Evolutionary conservation across 1,284 basidiomycete species (phyloP).

Genomic region (Tremellales sp.): DNA sequence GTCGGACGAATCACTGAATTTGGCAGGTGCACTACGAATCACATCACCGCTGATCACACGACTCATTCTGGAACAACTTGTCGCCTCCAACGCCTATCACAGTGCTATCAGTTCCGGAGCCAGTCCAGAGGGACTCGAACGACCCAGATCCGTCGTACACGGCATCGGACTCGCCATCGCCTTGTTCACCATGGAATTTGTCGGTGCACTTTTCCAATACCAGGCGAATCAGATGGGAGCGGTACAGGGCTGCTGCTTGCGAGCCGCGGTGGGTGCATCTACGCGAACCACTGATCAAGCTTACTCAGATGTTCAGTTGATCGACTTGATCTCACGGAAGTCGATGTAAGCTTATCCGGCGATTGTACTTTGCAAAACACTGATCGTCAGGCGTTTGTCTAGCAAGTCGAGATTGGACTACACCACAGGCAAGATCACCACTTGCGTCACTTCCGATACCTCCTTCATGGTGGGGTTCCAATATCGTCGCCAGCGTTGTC

Average conservation of each 20-base stretch:
- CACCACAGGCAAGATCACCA: conserved; percentile 53
- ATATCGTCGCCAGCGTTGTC: background rate
- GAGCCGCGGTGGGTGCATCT: conserved; percentile 1
- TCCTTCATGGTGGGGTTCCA: conserved; percentile 54
- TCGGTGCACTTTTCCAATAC: conserved; percentile 10
- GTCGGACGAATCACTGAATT: background rate
- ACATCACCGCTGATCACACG: conserved; percentile 63
- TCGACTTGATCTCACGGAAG: conserved; percentile 17
- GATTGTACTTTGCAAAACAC: conserved; percentile 4
- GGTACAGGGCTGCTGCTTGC: conserved; percentile 1
- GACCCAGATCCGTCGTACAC: conserved; percentile 33
- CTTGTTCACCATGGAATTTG: conserved; percentile 12
- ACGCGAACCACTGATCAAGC: background rate
- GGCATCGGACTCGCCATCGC: conserved; percentile 13
- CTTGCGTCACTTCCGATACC: conserved; percentile 63
- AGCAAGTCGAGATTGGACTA: conserved; percentile 9
- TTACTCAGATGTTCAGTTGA: conserved; percentile 3
- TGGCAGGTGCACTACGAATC: conserved; percentile 57
- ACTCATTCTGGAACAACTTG: conserved; percentile 61
- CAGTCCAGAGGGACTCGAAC: conserved; percentile 42
- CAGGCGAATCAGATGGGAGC: conserved; percentile 21
- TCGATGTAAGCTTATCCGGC: conserved; percentile 14
- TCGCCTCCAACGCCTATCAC: conserved; percentile 54
- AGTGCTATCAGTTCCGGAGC: conserved; percentile 3
- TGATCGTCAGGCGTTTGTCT: conserved; percentile 10